Evolutionary conservation across 164 flowering plant genomes (phyloP).

Genomic region (Warburgia ugandensis): DNA sequence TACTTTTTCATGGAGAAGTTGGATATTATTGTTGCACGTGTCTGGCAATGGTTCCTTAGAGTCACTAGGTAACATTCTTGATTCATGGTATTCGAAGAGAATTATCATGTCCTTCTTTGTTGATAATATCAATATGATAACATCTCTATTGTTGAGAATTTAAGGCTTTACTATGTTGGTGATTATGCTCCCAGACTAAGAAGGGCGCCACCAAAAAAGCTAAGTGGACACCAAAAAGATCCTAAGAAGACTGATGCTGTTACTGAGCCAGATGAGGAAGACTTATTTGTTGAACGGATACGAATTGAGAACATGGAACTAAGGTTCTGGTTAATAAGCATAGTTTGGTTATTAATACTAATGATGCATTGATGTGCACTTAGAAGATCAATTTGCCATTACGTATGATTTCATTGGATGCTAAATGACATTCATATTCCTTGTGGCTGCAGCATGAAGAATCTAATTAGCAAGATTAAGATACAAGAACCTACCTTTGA

Average conservation of each 20-base stretch:
- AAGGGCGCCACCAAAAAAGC: constrained; percentile 40
- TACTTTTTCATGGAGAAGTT: constrained; percentile 93
- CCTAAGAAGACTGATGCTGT: constrained; percentile 70
- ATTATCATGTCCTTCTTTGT: no score
- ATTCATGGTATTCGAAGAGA: no score
- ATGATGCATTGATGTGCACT: not conserved
- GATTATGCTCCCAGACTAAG: constrained; percentile 44
- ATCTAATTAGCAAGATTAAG: constrained; percentile 57
- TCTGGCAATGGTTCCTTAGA: constrained; percentile 62
- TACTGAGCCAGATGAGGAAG: constrained; percentile 37
- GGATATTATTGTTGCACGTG: constrained; percentile 72
- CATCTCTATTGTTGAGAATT: not conserved
- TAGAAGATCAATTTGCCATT: not conserved
- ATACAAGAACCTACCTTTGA: constrained; percentile 97
- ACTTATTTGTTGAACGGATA: constrained; percentile 61
- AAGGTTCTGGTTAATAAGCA: constrained; percentile 35
- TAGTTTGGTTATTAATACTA: not conserved
- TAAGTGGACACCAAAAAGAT: constrained; percentile 27
- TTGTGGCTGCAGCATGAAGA: constrained; percentile 36
- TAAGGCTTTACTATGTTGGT: constrained; percentile 6
- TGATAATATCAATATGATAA: no score
- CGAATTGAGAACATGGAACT: constrained; percentile 81
- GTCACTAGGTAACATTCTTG: constrained; percentile 46
- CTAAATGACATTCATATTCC: constrained; percentile 9
- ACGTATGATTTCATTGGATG: no score